Evolutionary conservation across 257 asterid species (phyloP), one percentile per base, ranked within the genome.

Genomic region (Solanum acaule): DNA sequence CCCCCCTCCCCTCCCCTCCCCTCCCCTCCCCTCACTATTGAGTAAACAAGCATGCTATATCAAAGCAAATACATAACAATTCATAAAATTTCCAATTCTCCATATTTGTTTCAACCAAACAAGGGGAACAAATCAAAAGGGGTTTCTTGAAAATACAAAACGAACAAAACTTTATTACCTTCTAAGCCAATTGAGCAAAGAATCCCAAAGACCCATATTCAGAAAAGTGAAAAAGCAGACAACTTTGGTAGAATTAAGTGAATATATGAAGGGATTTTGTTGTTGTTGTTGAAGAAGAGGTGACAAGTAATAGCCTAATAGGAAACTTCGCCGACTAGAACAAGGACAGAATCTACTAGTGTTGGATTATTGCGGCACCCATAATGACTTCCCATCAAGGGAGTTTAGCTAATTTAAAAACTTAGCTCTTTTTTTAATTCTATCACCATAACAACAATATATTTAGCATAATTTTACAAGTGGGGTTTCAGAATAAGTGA

Each of bases 161-260:
- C 86, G 37, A n/a, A 52, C 38, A 12, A 23, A 40, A 78, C 85
- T 23, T 3, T 15, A 49, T 52, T 91, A 96, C 98, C 98, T 96
- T 87, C 98, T 92, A 52, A 96, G 95, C 98, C 99, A 96, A 88
- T 93, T 93, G 91, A 96, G 98, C 63, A 96, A 70, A 86, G 95
- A 91, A 88, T 92, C 98, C 96, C 96, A 96, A 59, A 95, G 88
- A 56, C 98, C 99, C 98, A 96, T 96, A 8, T 83, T 83, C 68
- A 87, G 59, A 72, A 88, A 87, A 87, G 86, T 67, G 29, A 82
- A 82, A 49, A 42, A 73, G 42, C 73, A 46, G 22, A 63, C 27
- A 77, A 44, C 20, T 70, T 68, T 25, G 87, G 23, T 8, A 38
- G 73, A 92, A 86, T 52, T 42, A 83, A 81, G n/a, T 31, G 82